A percentile compares a stretch with the other conserved stretches of the same genome.
These are phyloP conservation scores for Boletus speciosus DNA, from an alignment of 768 basidiomycete genomes.

Conservation along the genomic window DNA sequence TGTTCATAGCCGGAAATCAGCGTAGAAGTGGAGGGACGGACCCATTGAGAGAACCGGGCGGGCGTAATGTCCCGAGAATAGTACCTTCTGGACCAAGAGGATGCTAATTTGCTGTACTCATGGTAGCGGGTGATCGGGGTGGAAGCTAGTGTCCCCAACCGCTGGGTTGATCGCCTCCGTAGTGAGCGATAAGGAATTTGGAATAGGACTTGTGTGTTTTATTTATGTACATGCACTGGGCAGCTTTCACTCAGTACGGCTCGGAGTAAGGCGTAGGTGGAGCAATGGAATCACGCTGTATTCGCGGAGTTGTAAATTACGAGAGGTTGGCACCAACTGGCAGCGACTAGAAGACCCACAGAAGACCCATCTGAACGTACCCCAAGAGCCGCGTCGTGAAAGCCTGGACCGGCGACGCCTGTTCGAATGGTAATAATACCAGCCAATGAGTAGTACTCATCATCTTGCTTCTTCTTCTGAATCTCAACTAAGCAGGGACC, in stretches of 20 bases:
- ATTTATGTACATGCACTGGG: constrained; percentile 17
- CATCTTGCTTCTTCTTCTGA: constrained; percentile 8
- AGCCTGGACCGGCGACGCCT: constrained; percentile 5
- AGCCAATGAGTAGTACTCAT: constrained; percentile 18
- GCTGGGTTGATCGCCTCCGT: not conserved
- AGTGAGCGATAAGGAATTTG: not conserved
- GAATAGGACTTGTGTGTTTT: not conserved
- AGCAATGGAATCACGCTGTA: constrained; percentile 19
- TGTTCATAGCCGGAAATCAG: constrained; percentile 26
- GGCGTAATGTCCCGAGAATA: constrained; percentile 7
- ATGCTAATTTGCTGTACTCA: constrained; percentile 1
- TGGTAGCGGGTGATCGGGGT: constrained; percentile 13
- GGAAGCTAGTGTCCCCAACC: constrained; percentile 5
- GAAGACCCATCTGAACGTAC: not conserved
- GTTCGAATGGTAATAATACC: constrained; percentile 26
- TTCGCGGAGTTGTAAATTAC: constrained; percentile 32
- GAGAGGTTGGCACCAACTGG: not conserved
- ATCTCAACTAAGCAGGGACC: constrained; percentile 16
- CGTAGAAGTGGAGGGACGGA: constrained; percentile 1
- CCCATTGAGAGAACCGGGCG: not conserved
- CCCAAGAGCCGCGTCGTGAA: constrained; percentile 9
- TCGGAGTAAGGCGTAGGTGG: constrained; percentile 1
- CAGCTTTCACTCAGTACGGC: not conserved
- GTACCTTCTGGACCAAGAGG: not conserved
- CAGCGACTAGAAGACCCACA: not conserved